These are phyloP conservation scores for Melaleuca alternifolia DNA, from an alignment of 345 rosid species.

Conservation along the genomic window DNA sequence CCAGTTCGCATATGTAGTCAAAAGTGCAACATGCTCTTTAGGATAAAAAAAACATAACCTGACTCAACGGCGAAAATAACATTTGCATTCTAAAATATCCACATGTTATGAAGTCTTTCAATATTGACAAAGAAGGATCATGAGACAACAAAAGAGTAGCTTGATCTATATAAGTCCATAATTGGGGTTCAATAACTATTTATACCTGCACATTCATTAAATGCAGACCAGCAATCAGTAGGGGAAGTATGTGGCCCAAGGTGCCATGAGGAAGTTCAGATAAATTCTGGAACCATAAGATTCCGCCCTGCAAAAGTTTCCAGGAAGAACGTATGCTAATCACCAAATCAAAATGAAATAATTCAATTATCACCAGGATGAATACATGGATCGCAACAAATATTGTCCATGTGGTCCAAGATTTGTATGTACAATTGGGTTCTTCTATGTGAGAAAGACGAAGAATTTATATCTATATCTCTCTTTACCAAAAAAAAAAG, in stretches of 20 bases:
- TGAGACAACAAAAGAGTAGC: neutral
- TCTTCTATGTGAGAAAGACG: neutral
- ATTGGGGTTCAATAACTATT: neutral
- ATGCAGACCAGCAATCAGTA: constrained; percentile 70
- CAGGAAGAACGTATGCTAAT: neutral
- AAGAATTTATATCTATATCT: neutral
- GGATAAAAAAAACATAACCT: neutral
- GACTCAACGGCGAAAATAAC: neutral
- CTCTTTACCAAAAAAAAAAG: no score
- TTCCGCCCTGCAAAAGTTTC: constrained; percentile 67
- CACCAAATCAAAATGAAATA: neutral
- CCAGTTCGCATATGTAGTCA: neutral
- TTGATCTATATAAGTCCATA: neutral
- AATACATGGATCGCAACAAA: neutral
- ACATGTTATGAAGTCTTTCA: neutral
- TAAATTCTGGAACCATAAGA: constrained; percentile 89
- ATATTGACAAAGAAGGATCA: neutral
- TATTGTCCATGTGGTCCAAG: neutral
- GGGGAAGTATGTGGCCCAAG: constrained; percentile 59
- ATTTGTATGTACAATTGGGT: neutral
- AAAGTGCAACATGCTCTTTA: neutral
- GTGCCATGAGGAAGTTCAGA: constrained; percentile 62
- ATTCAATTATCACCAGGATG: neutral
- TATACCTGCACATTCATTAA: constrained; percentile 69
- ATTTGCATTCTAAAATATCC: neutral